These are phyloP conservation scores for Cordyceps militaris DNA, from an alignment of 2,329 filamentous ascomycete species.

Conservation along the genomic window DNA sequence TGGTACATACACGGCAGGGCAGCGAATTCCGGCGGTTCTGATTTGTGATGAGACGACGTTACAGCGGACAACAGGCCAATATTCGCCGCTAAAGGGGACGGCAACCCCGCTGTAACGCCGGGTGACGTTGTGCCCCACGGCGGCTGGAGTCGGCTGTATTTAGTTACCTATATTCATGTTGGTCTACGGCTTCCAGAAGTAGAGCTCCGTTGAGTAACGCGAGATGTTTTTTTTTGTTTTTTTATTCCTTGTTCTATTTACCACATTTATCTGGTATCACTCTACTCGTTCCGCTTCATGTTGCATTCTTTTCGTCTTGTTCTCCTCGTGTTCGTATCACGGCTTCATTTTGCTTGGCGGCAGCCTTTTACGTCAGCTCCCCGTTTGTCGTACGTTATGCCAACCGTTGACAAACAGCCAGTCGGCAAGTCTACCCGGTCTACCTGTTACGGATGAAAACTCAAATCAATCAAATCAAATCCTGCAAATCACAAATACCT, in stretches of 20 bases:
- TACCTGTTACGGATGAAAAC: background rate
- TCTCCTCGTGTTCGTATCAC: background rate
- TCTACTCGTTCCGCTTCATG: background rate
- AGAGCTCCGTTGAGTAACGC: too few relatives aligned
- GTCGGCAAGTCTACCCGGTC: background rate
- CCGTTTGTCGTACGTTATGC: background rate
- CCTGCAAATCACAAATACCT: background rate
- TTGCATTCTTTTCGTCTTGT: background rate
- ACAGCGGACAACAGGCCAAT: background rate
- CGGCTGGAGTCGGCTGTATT: background rate
- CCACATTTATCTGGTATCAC: background rate
- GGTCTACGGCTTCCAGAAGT: too few relatives aligned
- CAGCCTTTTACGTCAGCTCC: background rate
- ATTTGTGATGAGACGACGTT: too few relatives aligned
- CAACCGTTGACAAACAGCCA: background rate
- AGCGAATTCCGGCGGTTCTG: too few relatives aligned
- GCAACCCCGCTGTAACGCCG: background rate
- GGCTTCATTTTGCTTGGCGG: background rate
- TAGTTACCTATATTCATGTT: background rate
- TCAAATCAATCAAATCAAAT: background rate
- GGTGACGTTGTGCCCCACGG: background rate
- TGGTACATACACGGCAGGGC: too few relatives aligned
- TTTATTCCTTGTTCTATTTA: background rate
- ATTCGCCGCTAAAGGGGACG: background rate
- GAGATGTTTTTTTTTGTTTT: background rate